Base-by-base conservation (phyloP, 2,329 filamentous ascomycete genomes). In the Escovopsis sp. region DNA sequence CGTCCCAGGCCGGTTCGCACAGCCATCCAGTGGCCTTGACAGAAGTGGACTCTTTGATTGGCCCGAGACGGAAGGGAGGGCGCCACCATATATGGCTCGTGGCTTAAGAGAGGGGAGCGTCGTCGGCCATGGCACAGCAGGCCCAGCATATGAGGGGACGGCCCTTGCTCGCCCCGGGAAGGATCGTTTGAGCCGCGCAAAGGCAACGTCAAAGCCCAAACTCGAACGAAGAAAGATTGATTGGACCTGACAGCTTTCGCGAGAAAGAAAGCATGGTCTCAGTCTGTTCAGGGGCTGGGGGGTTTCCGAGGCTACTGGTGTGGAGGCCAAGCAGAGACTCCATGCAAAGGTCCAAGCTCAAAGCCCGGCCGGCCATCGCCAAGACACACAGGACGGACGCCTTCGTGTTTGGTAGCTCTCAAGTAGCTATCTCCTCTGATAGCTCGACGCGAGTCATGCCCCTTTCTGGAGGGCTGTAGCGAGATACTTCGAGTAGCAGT, bases 401-500 rank as follows among this genome's bases (percentile, higher is more conserved):
- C 57, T 52, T 53, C 54, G 49, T 52, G 52, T 53, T 64, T 55
- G 55, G 64, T 69, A 70, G 66, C 65, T 64, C 62, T 64, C 59
- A 64, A 57, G 59, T 59, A 61, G 60, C 66, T 59, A 62, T 63
- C 8, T 23, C 62, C 63, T 59, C 60, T 61, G 62, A 58, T 48
- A 60, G 57, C 58, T 56, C 56, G 54, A 57, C 53, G 56, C 61
- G 58, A 60, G 57, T 50, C 56, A 44, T 46, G 43, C 49, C 51
- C 55, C 51, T 64, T 61, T 58, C 60, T 65, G 55, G 62, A 53
- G 59, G 61, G 68, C 68, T 70, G 67, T 71, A 72, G 65, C 68
- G 66, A 64, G 64, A 65, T 62, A 66, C 65, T 69, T 71, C 70
- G 69, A 67, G 67, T 74, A 74, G 72, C 70, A 69, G 70, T 69